These are phyloP conservation scores for Monosporascus cannonballus DNA, from an alignment of 2,329 filamentous ascomycete genomes.

Conservation along the genomic window DNA sequence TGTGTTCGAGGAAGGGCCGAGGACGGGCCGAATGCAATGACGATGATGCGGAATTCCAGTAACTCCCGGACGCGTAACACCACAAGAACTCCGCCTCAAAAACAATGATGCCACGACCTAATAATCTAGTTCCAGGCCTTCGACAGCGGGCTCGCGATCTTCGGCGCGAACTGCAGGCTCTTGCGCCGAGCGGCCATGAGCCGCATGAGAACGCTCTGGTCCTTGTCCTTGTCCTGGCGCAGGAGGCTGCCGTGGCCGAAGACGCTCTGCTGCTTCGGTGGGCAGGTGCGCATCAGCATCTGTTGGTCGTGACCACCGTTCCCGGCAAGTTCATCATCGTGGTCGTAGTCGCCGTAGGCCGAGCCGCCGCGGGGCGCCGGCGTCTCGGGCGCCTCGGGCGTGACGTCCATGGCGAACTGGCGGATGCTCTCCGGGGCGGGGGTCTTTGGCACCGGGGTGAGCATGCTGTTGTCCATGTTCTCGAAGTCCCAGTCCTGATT, in stretches of 20 bases:
- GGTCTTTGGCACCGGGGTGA: conserved; percentile 54
- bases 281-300: conserved; percentile 47
- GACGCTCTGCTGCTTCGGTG: conserved; percentile 37
- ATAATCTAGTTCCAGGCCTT: conserved; percentile 41
- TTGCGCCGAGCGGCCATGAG: conserved; percentile 69
- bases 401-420: conserved; percentile 43
- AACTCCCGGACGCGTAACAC: background rate
- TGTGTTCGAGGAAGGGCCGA: no score
- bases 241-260: conserved; percentile 41
- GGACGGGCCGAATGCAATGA: no score
- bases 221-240: conserved; percentile 43
- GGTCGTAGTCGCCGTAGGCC: conserved; percentile 7
- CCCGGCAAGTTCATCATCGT: conserved; percentile 30
- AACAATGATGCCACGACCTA: no score
- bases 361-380: conserved; percentile 22
- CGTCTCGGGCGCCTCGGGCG: conserved; percentile 42
- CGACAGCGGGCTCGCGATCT: conserved; percentile 65
- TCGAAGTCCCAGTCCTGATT: conserved; percentile 32
- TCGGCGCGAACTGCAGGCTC: conserved; percentile 72
- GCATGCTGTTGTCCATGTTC: conserved; percentile 33
- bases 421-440: conserved; percentile 50
- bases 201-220: conserved; percentile 52
- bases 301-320: conserved; percentile 24
- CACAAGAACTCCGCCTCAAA: background rate
- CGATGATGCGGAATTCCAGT: no score